Evolutionary conservation across 2,329 filamentous ascomycete genomes (phyloP), one percentile per base, ranked within the genome.

Genomic region (Xylaria sp.): DNA sequence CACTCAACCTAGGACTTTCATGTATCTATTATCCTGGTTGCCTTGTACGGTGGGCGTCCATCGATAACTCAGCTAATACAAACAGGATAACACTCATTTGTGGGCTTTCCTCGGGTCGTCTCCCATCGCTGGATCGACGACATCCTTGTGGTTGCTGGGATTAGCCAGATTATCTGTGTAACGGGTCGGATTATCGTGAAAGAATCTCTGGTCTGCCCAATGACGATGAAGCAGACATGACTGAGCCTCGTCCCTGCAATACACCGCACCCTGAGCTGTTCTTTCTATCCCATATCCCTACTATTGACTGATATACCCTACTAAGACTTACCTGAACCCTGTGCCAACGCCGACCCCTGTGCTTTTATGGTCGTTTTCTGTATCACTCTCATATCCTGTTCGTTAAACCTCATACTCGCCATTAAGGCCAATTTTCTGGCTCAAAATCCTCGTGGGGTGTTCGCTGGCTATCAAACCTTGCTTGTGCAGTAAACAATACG

Each of bases 401-500:
- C 10, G 9, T 30, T 56, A 18, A 5, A 32, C 34, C 45, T 34
- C 20, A 53, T 48, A 32, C 12, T 25, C 45, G 45, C 10, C 2
- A 25, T 43, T 18, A 34, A 39, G 32, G 9, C 23, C 5, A 6
- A 60, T 8, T 39, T 30, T 45, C 63, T 43, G n/a, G 15, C 41
- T 58, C 15, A 13, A 12, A 61, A 41, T 23, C 13, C 6, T 23
- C 13, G 55, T 53, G 23, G 23, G 23, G n/a, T 23, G 18, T 36
- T 55, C n/a, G 10, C 58, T 55, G 52, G n/a, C 39, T 32, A 36
- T 36, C 32, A 30, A 41, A 43, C 58, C 58, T 62, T 68, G 64
- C 43, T 53, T 46, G 30, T 58, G 59, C 61, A 59, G 61, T 30
- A 28, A 60, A 41, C 41, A 63, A 62, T 39, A 65, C 68, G 68